These are phyloP conservation scores for Salix viminalis DNA, from an alignment of 345 rosid genomes.

Conservation along the genomic window DNA sequence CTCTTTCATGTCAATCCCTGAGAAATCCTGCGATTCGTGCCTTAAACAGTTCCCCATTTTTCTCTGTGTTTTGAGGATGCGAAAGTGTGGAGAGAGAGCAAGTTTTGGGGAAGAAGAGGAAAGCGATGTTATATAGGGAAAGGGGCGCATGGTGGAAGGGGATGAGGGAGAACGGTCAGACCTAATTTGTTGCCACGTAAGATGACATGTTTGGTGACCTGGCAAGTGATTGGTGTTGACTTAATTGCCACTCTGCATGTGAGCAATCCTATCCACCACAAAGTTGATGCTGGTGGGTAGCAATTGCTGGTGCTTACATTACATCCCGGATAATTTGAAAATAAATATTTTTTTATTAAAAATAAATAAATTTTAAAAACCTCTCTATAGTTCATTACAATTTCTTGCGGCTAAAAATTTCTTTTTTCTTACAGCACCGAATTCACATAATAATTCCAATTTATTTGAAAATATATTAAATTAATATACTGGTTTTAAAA, in stretches of 20 bases:
- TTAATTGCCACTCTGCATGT: slow-evolving; percentile 13
- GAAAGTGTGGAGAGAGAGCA: neutral
- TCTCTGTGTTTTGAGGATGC: neutral
- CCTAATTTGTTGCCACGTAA: slow-evolving; percentile 38
- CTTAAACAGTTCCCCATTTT: slow-evolving; percentile 51
- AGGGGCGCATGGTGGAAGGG: neutral
- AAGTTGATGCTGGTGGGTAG: neutral
- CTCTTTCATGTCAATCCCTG: neutral
- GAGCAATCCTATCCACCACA: neutral
- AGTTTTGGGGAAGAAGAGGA: slow-evolving; percentile 6
- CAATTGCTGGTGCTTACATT: neutral
- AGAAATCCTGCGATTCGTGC: slow-evolving; percentile 20
- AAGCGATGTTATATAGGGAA: neutral
- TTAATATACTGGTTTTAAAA: too few species aligned
- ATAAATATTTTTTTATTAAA: too few species aligned
- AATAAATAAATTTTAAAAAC: too few species aligned
- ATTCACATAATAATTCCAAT: too few species aligned
- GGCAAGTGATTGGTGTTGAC: slow-evolving; percentile 36
- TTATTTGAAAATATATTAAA: too few species aligned
- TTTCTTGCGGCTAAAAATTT: too few species aligned
- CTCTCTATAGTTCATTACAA: too few species aligned
- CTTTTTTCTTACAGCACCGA: too few species aligned
- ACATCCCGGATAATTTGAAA: too few species aligned
- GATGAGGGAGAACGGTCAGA: slow-evolving; percentile 22
- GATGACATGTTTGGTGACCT: slow-evolving; percentile 27